Percentiles rank a stretch among this genome's conserved stretches.
phyloP scores from a whole-genome alignment of 1,284 basidiomycete genomes.

The Wallemia ichthyophaga region DNA sequence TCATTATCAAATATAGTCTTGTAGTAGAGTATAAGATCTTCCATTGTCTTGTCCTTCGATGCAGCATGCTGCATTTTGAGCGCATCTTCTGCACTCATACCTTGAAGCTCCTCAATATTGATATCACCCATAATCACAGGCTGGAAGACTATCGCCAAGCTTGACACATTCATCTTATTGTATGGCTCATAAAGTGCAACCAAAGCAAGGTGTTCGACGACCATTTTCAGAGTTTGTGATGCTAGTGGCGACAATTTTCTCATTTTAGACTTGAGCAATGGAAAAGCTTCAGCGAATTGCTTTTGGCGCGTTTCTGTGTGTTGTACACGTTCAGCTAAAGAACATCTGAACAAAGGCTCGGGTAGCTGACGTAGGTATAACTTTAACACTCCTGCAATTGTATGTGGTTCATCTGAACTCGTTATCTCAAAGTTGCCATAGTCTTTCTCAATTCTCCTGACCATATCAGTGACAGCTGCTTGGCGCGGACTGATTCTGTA shows the following conservation, averaged over 20 bases:
- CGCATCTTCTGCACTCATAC: neutral
- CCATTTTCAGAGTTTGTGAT: constrained; percentile 52
- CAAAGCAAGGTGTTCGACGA: constrained; percentile 55
- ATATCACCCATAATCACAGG: neutral
- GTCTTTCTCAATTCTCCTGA: neutral
- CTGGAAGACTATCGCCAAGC: constrained; percentile 1
- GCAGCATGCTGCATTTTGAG: neutral
- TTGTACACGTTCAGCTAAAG: constrained; percentile 51
- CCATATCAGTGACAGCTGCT: constrained; percentile 46
- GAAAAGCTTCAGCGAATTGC: constrained; percentile 38
- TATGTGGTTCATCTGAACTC: constrained; percentile 42
- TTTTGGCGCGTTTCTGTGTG: constrained; percentile 43
- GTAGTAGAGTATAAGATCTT: neutral
- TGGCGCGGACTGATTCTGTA: constrained; percentile 34
- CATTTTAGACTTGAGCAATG: constrained; percentile 44
- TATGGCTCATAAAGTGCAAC: neutral
- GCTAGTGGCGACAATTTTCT: constrained; percentile 57
- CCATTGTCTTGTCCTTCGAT: constrained; percentile 1
- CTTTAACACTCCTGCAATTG: constrained; percentile 75
- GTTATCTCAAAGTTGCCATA: neutral
- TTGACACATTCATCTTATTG: neutral
- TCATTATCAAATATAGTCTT: neutral
- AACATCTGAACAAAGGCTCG: constrained; percentile 65
- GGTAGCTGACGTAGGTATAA: constrained; percentile 71
- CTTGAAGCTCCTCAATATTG: neutral